Percentiles rank a stretch among this genome's conserved stretches.
Evolutionary conservation across 2,329 filamentous ascomycete genomes (phyloP).

Genomic region (Mycocentrospora acerina): DNA sequence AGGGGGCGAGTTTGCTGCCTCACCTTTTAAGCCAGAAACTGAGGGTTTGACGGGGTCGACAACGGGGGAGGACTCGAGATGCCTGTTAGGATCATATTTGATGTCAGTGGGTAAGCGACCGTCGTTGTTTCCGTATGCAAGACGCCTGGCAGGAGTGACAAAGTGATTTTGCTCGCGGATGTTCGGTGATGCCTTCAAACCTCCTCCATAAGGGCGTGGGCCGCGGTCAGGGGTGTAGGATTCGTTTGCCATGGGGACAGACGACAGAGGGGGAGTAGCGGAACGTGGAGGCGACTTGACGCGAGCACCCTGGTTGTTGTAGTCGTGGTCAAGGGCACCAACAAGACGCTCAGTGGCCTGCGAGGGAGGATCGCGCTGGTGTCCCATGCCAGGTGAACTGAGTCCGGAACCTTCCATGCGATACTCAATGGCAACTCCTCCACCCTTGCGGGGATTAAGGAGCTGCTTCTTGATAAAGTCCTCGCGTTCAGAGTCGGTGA

Average conservation of each 20-base stretch:
- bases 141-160: constrained; percentile 38
- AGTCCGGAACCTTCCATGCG: constrained; percentile 65
- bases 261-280: constrained; percentile 49
- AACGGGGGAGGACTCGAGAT: constrained; percentile 33
- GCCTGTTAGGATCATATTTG: constrained; percentile 23
- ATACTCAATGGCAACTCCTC: constrained; percentile 26
- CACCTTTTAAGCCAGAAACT: constrained; percentile 33
- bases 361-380: constrained; percentile 43
- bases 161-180: constrained; percentile 31
- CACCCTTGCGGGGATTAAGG: constrained; percentile 46
- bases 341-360: constrained; percentile 54
- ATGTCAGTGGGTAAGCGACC: constrained; percentile 21
- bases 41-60: constrained; percentile 36
- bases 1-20: constrained; percentile 40
- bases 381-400: constrained; percentile 60
- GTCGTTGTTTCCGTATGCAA: constrained; percentile 31
- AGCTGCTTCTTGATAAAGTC: constrained; percentile 77
- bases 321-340: constrained; percentile 35
- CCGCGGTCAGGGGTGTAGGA: constrained; percentile 58
- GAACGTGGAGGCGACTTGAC: constrained; percentile 48
- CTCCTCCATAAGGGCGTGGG: constrained; percentile 40
- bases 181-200: constrained; percentile 35
- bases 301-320: constrained; percentile 18
- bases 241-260: constrained; percentile 52
- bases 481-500: constrained; percentile 78